Conservation (phyloP, 371 early-diverging fungal genomes). For the Gilbertella persicaria region DNA sequence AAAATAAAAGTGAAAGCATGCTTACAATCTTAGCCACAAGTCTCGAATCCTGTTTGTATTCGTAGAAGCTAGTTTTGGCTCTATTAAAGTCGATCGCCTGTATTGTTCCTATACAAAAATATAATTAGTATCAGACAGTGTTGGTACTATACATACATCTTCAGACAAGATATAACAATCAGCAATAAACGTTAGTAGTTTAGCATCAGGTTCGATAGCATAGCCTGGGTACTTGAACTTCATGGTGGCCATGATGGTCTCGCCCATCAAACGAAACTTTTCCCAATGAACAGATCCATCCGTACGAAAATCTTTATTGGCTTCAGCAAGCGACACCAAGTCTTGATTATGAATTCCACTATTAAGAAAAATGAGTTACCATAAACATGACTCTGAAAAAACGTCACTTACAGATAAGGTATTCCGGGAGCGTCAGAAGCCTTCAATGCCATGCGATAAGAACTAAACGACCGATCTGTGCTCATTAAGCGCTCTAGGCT, state of each 20-base stretch:
- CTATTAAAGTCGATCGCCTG: slow-evolving; percentile 32
- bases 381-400: background rate
- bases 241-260: slow-evolving; percentile 51
- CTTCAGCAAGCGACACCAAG: slow-evolving; percentile 57
- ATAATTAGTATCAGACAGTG: background rate
- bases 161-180: slow-evolving; percentile 45
- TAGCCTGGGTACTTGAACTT: slow-evolving; percentile 47
- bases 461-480: slow-evolving; percentile 60
- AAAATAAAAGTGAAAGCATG: too few relatives aligned
- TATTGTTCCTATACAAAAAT: slow-evolving; percentile 36
- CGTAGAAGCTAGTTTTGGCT: slow-evolving; percentile 29
- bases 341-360: slow-evolving; percentile 63
- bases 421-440: slow-evolving; percentile 57
- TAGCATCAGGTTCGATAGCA: slow-evolving; percentile 35
- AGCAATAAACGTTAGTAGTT: slow-evolving; percentile 38
- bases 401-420: slow-evolving; percentile 55
- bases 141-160: slow-evolving; percentile 31
- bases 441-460: slow-evolving; percentile 64
- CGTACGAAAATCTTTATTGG: slow-evolving; percentile 57
- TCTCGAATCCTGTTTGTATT: slow-evolving; percentile 29
- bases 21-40: slow-evolving; percentile 23
- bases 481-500: slow-evolving; percentile 69
- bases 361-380: background rate
- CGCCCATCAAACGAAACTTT: slow-evolving; percentile 62
- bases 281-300: slow-evolving; percentile 65